Evolutionary conservation across 1,284 basidiomycete species (phyloP).

Genomic region (Melampsora occidentalis): DNA sequence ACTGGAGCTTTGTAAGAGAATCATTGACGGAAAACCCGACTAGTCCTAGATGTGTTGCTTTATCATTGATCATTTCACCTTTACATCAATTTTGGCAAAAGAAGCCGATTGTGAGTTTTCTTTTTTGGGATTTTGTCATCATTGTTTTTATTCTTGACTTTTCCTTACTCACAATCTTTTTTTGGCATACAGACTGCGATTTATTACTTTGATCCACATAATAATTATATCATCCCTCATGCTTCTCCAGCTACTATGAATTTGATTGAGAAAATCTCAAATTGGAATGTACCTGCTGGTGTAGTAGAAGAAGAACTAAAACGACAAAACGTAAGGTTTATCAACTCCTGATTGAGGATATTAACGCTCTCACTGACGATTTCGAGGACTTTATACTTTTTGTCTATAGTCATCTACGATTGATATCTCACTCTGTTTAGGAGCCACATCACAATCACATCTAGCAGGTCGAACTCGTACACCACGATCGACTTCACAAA

Average conservation of each 20-base stretch:
- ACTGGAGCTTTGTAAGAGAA: constrained; percentile 89
- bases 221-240: constrained; percentile 62
- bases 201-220: constrained; percentile 57
- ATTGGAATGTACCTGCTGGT: constrained; percentile 86
- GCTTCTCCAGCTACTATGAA: constrained; percentile 74
- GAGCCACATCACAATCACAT: constrained; percentile 77
- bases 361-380: constrained; percentile 10
- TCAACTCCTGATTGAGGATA: constrained; percentile 14
- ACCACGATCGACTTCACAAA: constrained; percentile 40
- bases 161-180: not conserved
- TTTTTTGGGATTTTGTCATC: not conserved
- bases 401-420: constrained; percentile 81
- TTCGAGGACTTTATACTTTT: not conserved
- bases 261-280: constrained; percentile 78
- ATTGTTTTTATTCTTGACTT: not conserved
- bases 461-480: constrained; percentile 68
- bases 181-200: constrained; percentile 52
- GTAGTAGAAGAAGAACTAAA: constrained; percentile 91
- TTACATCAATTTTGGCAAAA: constrained; percentile 45
- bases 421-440: constrained; percentile 89
- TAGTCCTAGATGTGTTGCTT: constrained; percentile 80
- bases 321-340: constrained; percentile 79
- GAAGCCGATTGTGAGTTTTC: constrained; percentile 40
- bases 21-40: constrained; percentile 88
- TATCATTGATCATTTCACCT: constrained; percentile 34